Base-by-base conservation (phyloP, 495 filamentous ascomycete genomes). In the Xylaria palmicola region DNA sequence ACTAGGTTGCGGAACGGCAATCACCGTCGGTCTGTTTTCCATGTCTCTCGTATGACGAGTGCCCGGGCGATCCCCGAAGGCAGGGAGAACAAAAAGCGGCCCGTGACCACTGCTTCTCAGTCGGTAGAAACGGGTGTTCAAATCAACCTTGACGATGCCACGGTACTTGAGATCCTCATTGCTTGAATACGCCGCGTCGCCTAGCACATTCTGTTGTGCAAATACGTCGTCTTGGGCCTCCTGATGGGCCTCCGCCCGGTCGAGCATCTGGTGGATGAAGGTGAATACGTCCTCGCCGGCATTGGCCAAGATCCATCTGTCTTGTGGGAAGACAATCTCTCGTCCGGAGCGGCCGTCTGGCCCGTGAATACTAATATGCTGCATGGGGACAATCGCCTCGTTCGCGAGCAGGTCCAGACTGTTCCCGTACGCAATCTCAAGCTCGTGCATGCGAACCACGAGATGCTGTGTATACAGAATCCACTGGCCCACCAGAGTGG, bases 221-320 rank as follows among this genome's bases (percentile, higher is more conserved):
- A 61, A 75, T 0, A 50, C 48, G 8, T 32, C 19, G 40, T 78
- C 75, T 22, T 67, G 64, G 6, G 62, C 50, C 37, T 72, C 67
- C 12, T 65, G 52, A 3, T 59, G 44, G 6, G 67, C 65, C 49
- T 84, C 81, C 39, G 72, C 72, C 62, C 69, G 66, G 56, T 79
- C 77, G n/a, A 85, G 74, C 57, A 79, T 53, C 26, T 49, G 48
- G 60, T 80, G 76, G 37, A 85, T 59, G 41, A 70, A 71, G 10
- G 54, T 55, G 34, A 75, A 79, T 1, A 82, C 68, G 57, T 82
- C 81, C 39, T 79, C 77, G 8, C 80, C 80, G 0, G 76, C 70
- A 60, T 83, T 83, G 36, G 71, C 79, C 5, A 85, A 68, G n/a
- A 85, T 67, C 66, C 73, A 85, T 26, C 75, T 68, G 63, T 83